These are phyloP conservation scores for Nitzschia sp. DNA, from an alignment of 108 stramenopile genomes.

Conservation along the genomic window DNA sequence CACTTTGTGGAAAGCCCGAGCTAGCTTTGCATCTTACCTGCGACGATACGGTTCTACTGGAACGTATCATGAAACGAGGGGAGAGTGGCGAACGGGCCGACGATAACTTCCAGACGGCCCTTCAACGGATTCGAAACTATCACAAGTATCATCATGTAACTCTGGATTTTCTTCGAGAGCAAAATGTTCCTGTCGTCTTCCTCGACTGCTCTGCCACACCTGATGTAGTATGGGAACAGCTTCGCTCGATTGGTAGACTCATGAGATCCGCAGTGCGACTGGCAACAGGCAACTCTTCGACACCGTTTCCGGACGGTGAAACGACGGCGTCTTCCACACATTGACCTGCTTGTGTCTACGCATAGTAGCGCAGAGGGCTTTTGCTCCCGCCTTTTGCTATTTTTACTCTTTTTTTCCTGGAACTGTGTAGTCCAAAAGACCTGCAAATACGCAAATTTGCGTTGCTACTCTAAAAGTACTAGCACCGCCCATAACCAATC, in stretches of 20 bases:
- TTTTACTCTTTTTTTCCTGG: too few species aligned
- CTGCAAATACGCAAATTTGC: too few species aligned
- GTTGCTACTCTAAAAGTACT: too few species aligned
- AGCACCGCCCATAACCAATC: too few species aligned
- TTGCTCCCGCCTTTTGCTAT: too few species aligned
- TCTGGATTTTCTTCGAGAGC: slow-evolving; percentile 57
- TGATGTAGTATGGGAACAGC: slow-evolving; percentile 71
- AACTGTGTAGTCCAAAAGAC: too few species aligned
- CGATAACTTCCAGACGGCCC: slow-evolving; percentile 71
- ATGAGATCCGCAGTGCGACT: slow-evolving; percentile 40
- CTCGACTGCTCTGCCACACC: slow-evolving; percentile 61
- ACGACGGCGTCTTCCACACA: too few species aligned
- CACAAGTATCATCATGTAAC: slow-evolving; percentile 70
- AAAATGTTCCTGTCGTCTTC: slow-evolving; percentile 67
- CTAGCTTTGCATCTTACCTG: slow-evolving; percentile 70
- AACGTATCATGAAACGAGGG: slow-evolving; percentile 53
- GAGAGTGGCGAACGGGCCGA: slow-evolving; percentile 48
- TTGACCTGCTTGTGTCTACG: too few species aligned
- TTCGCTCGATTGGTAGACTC: slow-evolving; percentile 59
- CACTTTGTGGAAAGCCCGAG: slow-evolving; percentile 61
- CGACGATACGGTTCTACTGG: slow-evolving; percentile 68
- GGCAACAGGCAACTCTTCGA: too few species aligned
- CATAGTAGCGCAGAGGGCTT: too few species aligned
- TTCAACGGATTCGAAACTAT: slow-evolving; percentile 63
- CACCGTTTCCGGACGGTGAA: too few species aligned